phyloP scores from a whole-genome alignment of 805 yeast genomes.

The Geotrichum ghanense region DNA sequence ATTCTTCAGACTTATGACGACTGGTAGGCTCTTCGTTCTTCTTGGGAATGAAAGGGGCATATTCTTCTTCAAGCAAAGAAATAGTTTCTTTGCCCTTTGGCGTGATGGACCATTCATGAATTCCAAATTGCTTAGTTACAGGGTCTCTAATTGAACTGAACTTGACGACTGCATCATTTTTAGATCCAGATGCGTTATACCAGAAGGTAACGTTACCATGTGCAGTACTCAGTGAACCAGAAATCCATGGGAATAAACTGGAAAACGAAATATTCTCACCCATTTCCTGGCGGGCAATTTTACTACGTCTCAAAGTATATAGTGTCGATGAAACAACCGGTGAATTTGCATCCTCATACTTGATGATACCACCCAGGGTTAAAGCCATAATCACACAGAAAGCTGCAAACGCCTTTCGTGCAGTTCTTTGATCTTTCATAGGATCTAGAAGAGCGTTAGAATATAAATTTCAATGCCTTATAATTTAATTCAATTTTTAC shows the following conservation, averaged over 20 bases:
- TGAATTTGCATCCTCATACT: conserved; percentile 84
- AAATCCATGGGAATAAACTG: conserved; percentile 78
- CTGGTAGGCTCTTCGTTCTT: conserved; percentile 21
- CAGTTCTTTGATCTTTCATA: conserved; percentile 35
- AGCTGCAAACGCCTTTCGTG: conserved; percentile 41
- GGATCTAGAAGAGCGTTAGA: conserved; percentile 18
- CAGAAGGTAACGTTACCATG: conserved; percentile 66
- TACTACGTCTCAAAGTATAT: conserved; percentile 72
- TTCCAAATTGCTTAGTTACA: conserved; percentile 43
- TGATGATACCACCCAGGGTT: conserved; percentile 59
- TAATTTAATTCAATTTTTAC: conserved; percentile 47
- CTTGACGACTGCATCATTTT: conserved; percentile 38
- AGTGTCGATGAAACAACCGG: conserved; percentile 82
- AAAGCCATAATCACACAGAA: conserved; percentile 45
- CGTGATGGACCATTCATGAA: conserved; percentile 51
- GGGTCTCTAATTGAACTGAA: conserved; percentile 64
- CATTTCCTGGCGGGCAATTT: conserved; percentile 44
- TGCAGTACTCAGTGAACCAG: conserved; percentile 75
- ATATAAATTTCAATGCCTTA: conserved; percentile 9
- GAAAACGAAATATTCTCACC: conserved; percentile 71
- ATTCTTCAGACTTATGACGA: conserved; percentile 4
- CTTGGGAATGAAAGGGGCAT: conserved; percentile 24
- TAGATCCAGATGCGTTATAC: conserved; percentile 61
- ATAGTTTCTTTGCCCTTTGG: conserved; percentile 33
- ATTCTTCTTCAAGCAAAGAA: conserved; percentile 40